Percentiles rank a stretch among this genome's conserved stretches.
Evolutionary conservation across 148 eudicot genomes (phyloP).

Genomic region (Vaccinium macrocarpon): DNA sequence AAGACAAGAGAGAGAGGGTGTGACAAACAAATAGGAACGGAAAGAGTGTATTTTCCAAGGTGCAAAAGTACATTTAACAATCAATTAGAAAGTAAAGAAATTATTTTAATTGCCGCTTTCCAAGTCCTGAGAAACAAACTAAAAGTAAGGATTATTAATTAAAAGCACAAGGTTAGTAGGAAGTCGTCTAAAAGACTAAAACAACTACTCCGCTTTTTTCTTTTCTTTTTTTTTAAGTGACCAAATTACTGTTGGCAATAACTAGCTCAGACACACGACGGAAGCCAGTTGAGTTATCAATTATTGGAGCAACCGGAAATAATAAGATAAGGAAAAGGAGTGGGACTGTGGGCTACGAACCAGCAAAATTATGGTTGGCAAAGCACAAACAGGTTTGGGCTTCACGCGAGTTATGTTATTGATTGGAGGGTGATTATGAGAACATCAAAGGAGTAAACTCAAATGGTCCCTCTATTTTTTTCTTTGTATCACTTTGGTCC

Average conservation of each 20-base stretch:
- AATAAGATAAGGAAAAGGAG: neutral
- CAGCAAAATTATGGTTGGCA: no score
- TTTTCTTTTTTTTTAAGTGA: neutral
- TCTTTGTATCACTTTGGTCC: no score
- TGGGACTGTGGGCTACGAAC: no score
- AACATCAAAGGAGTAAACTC: neutral
- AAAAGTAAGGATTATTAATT: conserved; percentile 13
- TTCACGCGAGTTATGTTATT: neutral
- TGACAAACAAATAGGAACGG: no score
- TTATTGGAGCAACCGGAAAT: neutral
- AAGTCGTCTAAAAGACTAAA: conserved; percentile 18
- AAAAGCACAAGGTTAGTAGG: conserved; percentile 14
- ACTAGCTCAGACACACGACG: neutral
- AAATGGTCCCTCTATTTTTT: no score
- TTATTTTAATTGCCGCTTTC: neutral
- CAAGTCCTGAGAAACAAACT: conserved; percentile 1
- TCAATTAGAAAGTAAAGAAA: neutral
- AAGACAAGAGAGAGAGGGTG: no score
- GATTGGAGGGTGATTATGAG: neutral
- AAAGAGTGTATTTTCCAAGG: no score
- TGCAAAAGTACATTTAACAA: neutral
- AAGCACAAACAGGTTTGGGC: neutral
- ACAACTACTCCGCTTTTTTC: neutral
- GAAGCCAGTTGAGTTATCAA: neutral
- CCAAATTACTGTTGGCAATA: neutral